A percentile compares a stretch with the other conserved stretches of the same genome.
Conservation (phyloP, 345 rosid species). For the Raphanus sativus region DNA sequence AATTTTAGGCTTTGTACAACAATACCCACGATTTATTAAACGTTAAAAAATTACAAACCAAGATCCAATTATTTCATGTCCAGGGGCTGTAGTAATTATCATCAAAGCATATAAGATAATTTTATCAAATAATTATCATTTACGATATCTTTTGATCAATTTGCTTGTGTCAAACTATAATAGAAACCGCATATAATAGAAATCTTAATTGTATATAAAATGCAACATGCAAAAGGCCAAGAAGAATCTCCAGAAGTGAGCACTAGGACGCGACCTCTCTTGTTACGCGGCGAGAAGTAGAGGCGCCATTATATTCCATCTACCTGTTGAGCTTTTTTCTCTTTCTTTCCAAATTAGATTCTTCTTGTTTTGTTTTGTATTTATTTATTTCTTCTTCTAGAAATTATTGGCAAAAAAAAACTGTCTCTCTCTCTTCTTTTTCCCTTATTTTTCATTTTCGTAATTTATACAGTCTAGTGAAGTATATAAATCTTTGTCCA, state of each 20-base stretch:
- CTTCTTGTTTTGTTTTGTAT: constrained; percentile 4
- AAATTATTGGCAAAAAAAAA: background rate
- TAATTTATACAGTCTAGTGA: background rate
- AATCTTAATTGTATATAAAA: background rate
- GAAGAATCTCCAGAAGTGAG: constrained; percentile 19
- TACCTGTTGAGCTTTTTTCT: background rate
- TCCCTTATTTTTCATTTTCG: background rate
- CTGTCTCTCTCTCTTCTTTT: background rate
- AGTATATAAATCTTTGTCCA: background rate
- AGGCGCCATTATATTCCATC: constrained; percentile 11
- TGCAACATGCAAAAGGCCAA: background rate
- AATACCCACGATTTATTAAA: too few species aligned
- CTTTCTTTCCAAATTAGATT: background rate
- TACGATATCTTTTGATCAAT: background rate
- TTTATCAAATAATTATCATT: background rate
- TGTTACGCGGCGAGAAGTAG: constrained; percentile 34
- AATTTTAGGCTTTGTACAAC: background rate
- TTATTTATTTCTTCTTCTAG: constrained; percentile 11
- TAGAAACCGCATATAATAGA: background rate
- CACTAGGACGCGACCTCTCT: constrained; percentile 25
- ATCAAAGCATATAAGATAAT: background rate
- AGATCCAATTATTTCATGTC: background rate
- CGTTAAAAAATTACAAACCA: background rate
- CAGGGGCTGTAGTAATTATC: background rate
- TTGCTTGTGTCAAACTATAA: background rate